These are phyloP conservation scores for Suillus spraguei DNA, from an alignment of 768 basidiomycete species.

Conservation along the genomic window DNA sequence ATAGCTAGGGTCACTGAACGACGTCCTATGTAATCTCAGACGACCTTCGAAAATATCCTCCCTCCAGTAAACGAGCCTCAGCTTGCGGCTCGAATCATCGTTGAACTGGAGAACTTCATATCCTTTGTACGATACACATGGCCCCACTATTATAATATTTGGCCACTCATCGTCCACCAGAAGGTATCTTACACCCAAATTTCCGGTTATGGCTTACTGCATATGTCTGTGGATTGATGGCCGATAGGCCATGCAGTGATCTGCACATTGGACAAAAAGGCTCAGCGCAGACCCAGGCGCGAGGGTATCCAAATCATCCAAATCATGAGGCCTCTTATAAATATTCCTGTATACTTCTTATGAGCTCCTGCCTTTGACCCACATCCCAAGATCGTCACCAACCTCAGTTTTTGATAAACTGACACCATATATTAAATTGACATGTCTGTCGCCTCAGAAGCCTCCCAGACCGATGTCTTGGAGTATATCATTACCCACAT, in stretches of 20 bases:
- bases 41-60: too few relatives aligned
- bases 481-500: conserved; percentile 15
- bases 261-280: neutral
- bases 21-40: too few relatives aligned
- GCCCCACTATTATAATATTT: too few relatives aligned
- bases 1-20: too few relatives aligned
- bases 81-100: too few relatives aligned
- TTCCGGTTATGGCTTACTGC: too few relatives aligned
- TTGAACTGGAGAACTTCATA: too few relatives aligned
- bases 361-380: neutral
- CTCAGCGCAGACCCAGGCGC: neutral
- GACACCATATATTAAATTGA: neutral
- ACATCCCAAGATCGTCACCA: neutral
- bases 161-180: too few relatives aligned
- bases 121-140: too few relatives aligned
- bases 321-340: neutral
- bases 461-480: neutral
- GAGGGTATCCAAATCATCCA: neutral
- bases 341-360: neutral
- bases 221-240: too few relatives aligned
- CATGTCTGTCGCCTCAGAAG: conserved; percentile 1
- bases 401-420: neutral
- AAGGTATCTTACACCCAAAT: too few relatives aligned
- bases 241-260: neutral
- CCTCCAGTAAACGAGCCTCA: too few relatives aligned